Evolutionary conservation across 371 early-diverging fungal species (phyloP), one percentile per base, ranked within the genome.

Genomic region (Synchytrium microbalum): DNA sequence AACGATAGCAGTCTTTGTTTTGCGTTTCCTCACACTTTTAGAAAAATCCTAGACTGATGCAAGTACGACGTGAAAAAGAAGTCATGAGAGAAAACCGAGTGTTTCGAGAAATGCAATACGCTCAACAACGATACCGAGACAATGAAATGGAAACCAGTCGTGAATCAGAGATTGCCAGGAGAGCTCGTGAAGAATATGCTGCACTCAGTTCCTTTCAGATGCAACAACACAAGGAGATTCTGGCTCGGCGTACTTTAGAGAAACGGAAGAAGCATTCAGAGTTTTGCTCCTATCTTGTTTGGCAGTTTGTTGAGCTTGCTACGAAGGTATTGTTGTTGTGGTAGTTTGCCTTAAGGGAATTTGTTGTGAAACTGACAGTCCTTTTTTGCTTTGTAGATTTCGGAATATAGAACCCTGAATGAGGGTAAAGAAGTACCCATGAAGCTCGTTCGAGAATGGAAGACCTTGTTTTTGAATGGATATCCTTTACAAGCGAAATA

Each of bases 21-120:
- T 59, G 60, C 30, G 60, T 5, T 55, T 28, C 28, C 51, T n/a
- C n/a, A 14, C 51, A 14, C 51, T 14, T 51, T 51, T n/a, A n/a
- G 14, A 51, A 13, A 14, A 23, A 57, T 57, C 61, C 31, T 13
- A 62, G 80, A 54, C 68, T 82, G 19, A 67, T 76, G 66, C 75
- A 76, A 25, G 68, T 79, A 13, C 70, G 82, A 19, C 77, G 77
- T 51, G 76, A 79, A 67, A 80, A 80, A 54, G 75, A 77, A 59
- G 74, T 82, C 0, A 78, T 82, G 76, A 62, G 66, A 3, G 67
- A 75, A 54, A 82, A 82, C 64, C 64, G 79, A 23, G 53, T 74
- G 24, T 72, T 71, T 60, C 62, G 79, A 3, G 82, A 82, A 46
- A 53, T 69, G 63, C 82, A 82, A 62, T 82, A 82, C 63, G 73